Evolutionary conservation across 2,329 filamentous ascomycete genomes (phyloP), one percentile per base, ranked within the genome.

Genomic region (Diplodia corticola): DNA sequence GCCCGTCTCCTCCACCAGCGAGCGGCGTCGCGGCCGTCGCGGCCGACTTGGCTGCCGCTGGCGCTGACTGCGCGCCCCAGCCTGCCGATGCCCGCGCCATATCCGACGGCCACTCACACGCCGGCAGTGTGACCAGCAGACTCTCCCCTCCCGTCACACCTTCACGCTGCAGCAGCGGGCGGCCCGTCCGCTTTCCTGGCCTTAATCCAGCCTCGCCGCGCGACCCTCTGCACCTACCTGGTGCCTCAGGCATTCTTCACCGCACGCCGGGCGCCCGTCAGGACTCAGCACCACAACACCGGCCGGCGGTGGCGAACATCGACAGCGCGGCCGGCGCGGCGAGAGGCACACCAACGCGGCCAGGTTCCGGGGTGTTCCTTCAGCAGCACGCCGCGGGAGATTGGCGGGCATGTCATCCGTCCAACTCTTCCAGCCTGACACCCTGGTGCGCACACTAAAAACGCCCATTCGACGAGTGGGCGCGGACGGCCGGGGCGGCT

Each of bases 181-280:
- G 37, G 37, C 55, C 55, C 55, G 55, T 46, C 55, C 55, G 55
- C 55, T 59, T 13, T 48, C 37, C 55, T 48, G 55, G 55, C 55
- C 55, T 59, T 59, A 59, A 13, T 59, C 37, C 37, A 59, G 55
- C 55, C 55, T 59, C 55, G 55, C 30, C 53, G 53, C 35, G 33
- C 33, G 15, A 35, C 20, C 20, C 35, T 5, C 33, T 44, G 53
- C 55, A 46, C 20, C 55, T 59, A 59, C 20, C 55, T 59, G 48
- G 55, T 48, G 55, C 55, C 55, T 59, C 48, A 59, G 55, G 55
- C 55, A 59, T 59, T 59, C 55, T 59, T 59, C 55, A 59, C 37
- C 55, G 55, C 53, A 26, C 55, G 55, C 37, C 55, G 24, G 9
- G 28, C 51, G 30, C 22, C 17, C 28, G n/a, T 26, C 51, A 28